These are phyloP conservation scores for Glarea lozoyensis DNA, from an alignment of 495 filamentous ascomycete genomes.

Conservation along the genomic window DNA sequence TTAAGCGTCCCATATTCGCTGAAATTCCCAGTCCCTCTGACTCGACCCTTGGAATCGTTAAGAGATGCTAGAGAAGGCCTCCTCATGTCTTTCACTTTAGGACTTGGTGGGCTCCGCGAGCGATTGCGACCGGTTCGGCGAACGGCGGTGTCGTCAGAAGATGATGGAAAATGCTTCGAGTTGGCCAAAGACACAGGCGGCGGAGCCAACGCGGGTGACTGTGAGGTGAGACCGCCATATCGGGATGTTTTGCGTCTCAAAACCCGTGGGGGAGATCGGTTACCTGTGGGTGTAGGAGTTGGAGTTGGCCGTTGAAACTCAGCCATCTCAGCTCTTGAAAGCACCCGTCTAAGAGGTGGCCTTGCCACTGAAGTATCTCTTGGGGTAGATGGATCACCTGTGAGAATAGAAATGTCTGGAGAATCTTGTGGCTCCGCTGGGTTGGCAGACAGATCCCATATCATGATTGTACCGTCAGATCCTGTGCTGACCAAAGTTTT, in stretches of 20 bases:
- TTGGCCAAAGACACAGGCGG: constrained; percentile 15
- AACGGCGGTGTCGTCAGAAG: constrained; percentile 13
- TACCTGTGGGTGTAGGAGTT: constrained; percentile 44
- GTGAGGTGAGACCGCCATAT: constrained; percentile 13
- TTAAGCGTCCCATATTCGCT: constrained; percentile 56
- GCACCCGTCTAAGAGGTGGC: constrained; percentile 60
- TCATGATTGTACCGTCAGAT: constrained; percentile 78
- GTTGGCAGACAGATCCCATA: constrained; percentile 56
- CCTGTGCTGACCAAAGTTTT: constrained; percentile 63
- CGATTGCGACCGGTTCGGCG: constrained; percentile 21
- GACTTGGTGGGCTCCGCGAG: constrained; percentile 34
- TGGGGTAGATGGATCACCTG: constrained; percentile 26
- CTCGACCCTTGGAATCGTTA: constrained; percentile 40
- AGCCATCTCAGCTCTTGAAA: constrained; percentile 69
- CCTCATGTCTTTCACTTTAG: constrained; percentile 30
- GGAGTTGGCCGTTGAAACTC: constrained; percentile 55
- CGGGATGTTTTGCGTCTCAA: constrained; percentile 39
- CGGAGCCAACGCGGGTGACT: constrained; percentile 17
- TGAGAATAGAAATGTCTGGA: constrained; percentile 13
- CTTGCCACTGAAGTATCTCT: constrained; percentile 43
- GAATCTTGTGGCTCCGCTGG: constrained; percentile 22
- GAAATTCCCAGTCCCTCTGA: constrained; percentile 38
- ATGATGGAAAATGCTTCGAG: constrained; percentile 14
- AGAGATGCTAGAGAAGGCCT: constrained; percentile 51
- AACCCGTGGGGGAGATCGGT: constrained; percentile 54